Percentiles rank a stretch among this genome's conserved stretches.
These are phyloP conservation scores for Agrocybe praecox DNA, from an alignment of 768 basidiomycete genomes.

Conservation along the genomic window DNA sequence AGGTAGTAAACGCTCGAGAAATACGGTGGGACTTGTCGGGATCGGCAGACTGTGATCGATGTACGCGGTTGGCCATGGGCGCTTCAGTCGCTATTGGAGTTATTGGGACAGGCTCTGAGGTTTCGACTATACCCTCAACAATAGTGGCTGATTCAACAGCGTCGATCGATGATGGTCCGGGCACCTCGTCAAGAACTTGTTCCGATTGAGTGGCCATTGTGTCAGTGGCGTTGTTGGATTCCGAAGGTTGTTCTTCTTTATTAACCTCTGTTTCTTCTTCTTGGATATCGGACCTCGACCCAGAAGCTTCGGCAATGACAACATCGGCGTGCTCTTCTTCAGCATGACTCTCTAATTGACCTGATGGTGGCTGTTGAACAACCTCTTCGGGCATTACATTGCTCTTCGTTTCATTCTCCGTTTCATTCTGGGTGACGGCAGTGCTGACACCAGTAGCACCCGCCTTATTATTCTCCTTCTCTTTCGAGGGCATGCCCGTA, in stretches of 20 bases:
- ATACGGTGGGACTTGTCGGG: conserved; percentile 63
- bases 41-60: conserved; percentile 82
- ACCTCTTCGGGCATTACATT: background rate
- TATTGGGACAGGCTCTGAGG: conserved; percentile 18
- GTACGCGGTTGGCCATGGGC: conserved; percentile 45
- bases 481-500: conserved; percentile 36
- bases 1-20: conserved; percentile 61
- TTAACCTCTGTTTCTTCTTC: background rate
- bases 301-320: background rate
- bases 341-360: background rate
- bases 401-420: background rate
- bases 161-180: conserved; percentile 6
- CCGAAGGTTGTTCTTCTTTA: conserved; percentile 14
- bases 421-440: background rate
- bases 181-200: conserved; percentile 8
- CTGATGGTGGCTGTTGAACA: background rate
- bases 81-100: conserved; percentile 41
- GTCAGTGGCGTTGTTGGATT: conserved; percentile 14
- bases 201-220: conserved; percentile 7
- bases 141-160: conserved; percentile 7
- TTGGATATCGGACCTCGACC: background rate
- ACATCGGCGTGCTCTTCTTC: background rate
- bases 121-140: conserved; percentile 8
- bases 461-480: conserved; percentile 30
- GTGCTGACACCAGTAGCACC: background rate